Base-by-base conservation (phyloP, 2,329 filamentous ascomycete genomes). In the Aspergillus glaucus region DNA sequence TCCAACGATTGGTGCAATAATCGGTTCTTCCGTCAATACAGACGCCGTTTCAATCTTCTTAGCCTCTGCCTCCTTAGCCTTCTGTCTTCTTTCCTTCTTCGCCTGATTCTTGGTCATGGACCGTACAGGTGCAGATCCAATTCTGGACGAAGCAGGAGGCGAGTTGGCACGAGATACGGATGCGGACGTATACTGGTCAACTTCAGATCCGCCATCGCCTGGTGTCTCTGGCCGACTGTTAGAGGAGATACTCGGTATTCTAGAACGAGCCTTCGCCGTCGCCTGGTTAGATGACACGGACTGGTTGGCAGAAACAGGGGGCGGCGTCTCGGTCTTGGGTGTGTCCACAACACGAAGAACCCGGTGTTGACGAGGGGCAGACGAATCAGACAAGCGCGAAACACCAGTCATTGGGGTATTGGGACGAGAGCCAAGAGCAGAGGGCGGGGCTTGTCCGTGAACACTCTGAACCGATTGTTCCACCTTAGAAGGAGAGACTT, bases 1-100 rank as follows among this genome's bases (percentile, higher is more conserved):
- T 19, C 80, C 80, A 49, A 84, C 66, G 40, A 85, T 84, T 0
- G 82, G 81, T 41, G 79, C 82, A 55, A 81, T 77, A 4, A 79
- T 71, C 22, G 72, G 64, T 54, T 82, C 80, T 53, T 81, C 78
- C 7, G 66, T 61, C 3, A 61, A 48, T 4, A 60, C 28, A 7
- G 62, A 62, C 14, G 48, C 59, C 14, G 48, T 59, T 45, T 75
- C 74, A 5, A 69, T 63, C 44, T 72, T 71, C 61, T 74, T 66
- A 10, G 64, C 63, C 49, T 75, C 72, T 1, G 65, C 66, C 37
- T 74, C 68, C 55, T 74, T 76, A 1, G 73, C 72, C 52, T 75
- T 75, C 45, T 78, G 73, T 50, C 70, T 64, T 46, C 77, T 66
- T 49, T 81, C 78, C 62, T 83, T 85, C 66, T 82, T 83, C 43